Evolutionary conservation across 345 rosid genomes (phyloP).

Genomic region (Durio zibethinus): DNA sequence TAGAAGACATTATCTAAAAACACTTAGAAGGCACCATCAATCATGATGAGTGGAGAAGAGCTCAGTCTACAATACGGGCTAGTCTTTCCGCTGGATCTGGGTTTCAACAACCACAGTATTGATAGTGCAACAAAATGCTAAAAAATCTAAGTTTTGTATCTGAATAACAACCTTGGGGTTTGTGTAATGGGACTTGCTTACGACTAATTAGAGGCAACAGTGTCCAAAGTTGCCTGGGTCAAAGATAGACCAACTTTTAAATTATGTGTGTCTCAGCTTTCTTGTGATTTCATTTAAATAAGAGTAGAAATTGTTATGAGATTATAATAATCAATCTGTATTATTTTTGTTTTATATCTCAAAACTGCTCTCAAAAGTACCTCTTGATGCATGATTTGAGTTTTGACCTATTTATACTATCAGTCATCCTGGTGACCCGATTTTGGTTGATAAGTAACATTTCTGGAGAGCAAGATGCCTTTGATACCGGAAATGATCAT

Average conservation of each 20-base stretch:
- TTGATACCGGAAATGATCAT: not conserved
- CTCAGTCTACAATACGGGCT: not conserved
- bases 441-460: not conserved
- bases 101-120: not conserved
- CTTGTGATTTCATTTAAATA: not conserved
- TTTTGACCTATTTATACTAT: not conserved
- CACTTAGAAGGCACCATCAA: not conserved
- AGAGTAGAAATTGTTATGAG: not conserved
- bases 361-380: not conserved
- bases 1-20: not conserved
- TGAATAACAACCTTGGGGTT: not conserved
- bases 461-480: not conserved
- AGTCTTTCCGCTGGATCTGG: not conserved
- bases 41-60: not conserved
- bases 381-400: not conserved
- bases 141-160: not conserved
- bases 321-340: not conserved
- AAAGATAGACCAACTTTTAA: not conserved
- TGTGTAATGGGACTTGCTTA: not conserved
- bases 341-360: not conserved
- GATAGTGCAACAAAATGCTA: constrained; percentile 7
- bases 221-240: not conserved
- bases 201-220: not conserved
- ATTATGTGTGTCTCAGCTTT: not conserved
- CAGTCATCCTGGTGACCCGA: not conserved